These are phyloP conservation scores for Silene coronaria DNA, from an alignment of 179 eudicot species.

Conservation along the genomic window DNA sequence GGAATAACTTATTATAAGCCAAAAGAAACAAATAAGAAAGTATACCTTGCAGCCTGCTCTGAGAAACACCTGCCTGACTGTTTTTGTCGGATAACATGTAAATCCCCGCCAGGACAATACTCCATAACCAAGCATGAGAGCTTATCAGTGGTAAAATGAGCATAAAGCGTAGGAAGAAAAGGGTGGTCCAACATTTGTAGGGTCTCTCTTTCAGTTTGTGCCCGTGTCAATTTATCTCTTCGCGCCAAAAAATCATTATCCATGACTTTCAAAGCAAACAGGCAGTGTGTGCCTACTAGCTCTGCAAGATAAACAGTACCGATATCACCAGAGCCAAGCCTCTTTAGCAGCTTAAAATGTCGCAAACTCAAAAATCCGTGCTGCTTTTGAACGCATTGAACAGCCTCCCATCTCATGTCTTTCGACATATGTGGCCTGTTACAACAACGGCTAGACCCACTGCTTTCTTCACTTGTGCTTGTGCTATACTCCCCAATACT, in stretches of 20 bases:
- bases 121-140: constrained; percentile 69
- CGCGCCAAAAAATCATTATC: constrained; percentile 57
- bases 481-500: constrained; percentile 75
- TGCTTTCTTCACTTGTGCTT: constrained; percentile 69
- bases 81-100: constrained; percentile 65
- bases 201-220: constrained; percentile 64
- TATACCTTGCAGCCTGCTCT: constrained; percentile 68
- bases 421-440: constrained; percentile 79
- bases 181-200: constrained; percentile 76
- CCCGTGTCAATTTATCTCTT: constrained; percentile 54
- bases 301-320: constrained; percentile 86
- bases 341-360: constrained; percentile 63
- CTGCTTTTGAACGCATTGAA: constrained; percentile 37
- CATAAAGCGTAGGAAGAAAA: constrained; percentile 69
- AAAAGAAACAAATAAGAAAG: background rate
- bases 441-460: constrained; percentile 50
- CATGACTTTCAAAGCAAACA: constrained; percentile 78
- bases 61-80: constrained; percentile 54
- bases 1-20: background rate
- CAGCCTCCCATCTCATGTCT: constrained; percentile 72
- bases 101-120: constrained; percentile 75
- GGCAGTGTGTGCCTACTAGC: constrained; percentile 47
- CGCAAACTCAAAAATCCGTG: constrained; percentile 47
- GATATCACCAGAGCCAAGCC: constrained; percentile 84
- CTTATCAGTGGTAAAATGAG: constrained; percentile 60